Conservation (phyloP, 306 rosid species). For the Cicer yamashitae region DNA sequence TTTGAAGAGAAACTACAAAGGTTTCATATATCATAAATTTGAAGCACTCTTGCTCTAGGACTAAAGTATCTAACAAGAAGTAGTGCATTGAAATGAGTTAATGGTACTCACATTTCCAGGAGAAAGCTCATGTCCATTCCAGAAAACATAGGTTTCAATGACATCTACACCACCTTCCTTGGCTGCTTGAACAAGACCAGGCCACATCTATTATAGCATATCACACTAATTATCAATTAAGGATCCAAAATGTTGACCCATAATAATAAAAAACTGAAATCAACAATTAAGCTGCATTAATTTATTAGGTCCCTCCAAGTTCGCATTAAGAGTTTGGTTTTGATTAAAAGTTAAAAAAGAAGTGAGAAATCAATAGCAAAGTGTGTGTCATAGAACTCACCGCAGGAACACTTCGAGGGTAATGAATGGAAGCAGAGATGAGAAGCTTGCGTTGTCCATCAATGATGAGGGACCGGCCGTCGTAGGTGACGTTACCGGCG, state of each 20-base stretch:
- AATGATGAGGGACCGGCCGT: constrained; percentile 78
- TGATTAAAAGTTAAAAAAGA: not conserved
- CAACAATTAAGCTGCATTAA: not conserved
- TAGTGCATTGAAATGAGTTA: constrained; percentile 3
- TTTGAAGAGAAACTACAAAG: not conserved
- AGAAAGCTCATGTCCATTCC: constrained; percentile 96
- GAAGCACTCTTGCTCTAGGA: not conserved
- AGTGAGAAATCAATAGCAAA: not conserved
- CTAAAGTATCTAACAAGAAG: constrained; percentile 8
- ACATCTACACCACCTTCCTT: constrained; percentile 87
- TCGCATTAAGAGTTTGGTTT: not conserved
- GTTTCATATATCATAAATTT: no score
- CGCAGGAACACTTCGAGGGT: constrained; percentile 93
- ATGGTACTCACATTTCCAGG: constrained; percentile 73
- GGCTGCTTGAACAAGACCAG: constrained; percentile 80
- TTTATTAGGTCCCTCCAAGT: constrained; percentile 15
- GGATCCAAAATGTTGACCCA: constrained; percentile 21
- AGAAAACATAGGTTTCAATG: constrained; percentile 91
- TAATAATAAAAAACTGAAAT: not conserved
- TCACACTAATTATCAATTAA: constrained; percentile 15
- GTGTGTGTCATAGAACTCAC: constrained; percentile 43
- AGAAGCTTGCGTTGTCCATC: constrained; percentile 80
- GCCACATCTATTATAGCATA: constrained; percentile 79
- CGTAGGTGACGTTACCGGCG: constrained; percentile 72
- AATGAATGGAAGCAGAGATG: constrained; percentile 91